phyloP scores from a whole-genome alignment of 2,329 filamentous ascomycete species.

The Penicillium sp. region DNA sequence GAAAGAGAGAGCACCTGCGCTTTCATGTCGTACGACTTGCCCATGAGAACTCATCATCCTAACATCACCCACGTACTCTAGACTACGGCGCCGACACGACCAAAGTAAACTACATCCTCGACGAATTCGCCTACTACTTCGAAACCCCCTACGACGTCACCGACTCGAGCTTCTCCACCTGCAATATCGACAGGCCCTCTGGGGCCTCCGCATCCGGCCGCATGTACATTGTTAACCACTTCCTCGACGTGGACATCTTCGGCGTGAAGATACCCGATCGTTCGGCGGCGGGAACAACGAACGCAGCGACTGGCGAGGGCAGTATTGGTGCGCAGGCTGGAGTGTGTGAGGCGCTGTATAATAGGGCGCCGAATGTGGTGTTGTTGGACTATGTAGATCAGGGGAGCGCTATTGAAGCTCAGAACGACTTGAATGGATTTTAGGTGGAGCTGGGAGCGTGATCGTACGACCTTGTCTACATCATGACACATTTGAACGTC shows the following conservation, averaged over 20 bases:
- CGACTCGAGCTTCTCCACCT: conserved; percentile 44
- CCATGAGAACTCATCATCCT: neutral
- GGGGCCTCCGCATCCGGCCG: conserved; percentile 41
- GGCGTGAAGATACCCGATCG: conserved; percentile 49
- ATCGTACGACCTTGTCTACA: neutral
- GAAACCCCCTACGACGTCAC: conserved; percentile 50
- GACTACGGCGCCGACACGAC: conserved; percentile 45
- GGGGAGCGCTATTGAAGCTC: conserved; percentile 46
- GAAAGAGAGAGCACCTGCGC: neutral
- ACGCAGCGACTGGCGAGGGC: conserved; percentile 44
- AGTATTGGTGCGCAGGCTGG: conserved; percentile 48
- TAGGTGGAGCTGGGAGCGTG: conserved; percentile 4
- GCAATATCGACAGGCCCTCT: conserved; percentile 48
- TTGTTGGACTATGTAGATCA: conserved; percentile 51
- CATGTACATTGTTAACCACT: conserved; percentile 55
- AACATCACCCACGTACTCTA: conserved; percentile 14
- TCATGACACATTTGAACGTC: neutral
- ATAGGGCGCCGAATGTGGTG: conserved; percentile 45
- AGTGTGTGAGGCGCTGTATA: conserved; percentile 43
- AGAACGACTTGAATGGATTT: conserved; percentile 44
- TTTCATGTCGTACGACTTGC: neutral
- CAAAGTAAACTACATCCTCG: conserved; percentile 45
- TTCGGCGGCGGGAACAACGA: conserved; percentile 42
- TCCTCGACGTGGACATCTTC: conserved; percentile 46
- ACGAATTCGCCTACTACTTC: conserved; percentile 50